Conservation (phyloP, 2,329 filamentous ascomycete species). For the Cercospora berteroae region DNA sequence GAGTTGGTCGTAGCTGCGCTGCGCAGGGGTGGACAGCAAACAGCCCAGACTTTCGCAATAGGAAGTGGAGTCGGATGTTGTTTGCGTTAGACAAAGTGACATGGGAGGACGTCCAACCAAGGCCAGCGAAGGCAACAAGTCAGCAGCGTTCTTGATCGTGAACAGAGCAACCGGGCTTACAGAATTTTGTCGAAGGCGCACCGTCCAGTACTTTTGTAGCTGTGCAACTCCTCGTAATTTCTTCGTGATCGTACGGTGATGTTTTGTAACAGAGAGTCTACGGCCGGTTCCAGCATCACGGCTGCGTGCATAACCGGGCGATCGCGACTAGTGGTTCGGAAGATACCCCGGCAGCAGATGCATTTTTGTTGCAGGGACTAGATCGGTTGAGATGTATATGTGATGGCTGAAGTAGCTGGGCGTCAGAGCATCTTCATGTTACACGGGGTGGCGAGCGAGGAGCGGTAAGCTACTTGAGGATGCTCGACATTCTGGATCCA, state of each 20-base stretch:
- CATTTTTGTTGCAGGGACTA: neutral
- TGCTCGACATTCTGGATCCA: neutral
- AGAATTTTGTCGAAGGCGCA: conserved; percentile 5
- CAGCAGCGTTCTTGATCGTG: conserved; percentile 10
- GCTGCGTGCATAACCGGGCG: conserved; percentile 5
- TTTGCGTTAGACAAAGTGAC: conserved; percentile 24
- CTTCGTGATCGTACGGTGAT: conserved; percentile 12
- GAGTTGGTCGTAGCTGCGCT: neutral
- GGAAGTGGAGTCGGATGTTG: conserved; percentile 11
- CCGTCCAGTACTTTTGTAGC: conserved; percentile 16
- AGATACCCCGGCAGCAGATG: neutral
- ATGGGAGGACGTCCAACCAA: conserved; percentile 12
- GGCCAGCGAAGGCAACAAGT: conserved; percentile 15
- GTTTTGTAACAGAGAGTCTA: conserved; percentile 9
- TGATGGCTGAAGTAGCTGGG: conserved; percentile 4
- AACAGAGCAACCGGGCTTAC: conserved; percentile 13
- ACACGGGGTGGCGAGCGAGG: neutral
- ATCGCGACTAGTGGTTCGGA: neutral
- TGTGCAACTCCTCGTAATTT: conserved; percentile 14
- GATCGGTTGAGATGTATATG: neutral
- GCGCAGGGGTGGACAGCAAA: conserved; percentile 18
- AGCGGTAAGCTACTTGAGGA: neutral
- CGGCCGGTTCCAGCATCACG: neutral
- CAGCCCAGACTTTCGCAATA: conserved; percentile 16
- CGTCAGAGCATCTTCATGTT: neutral